These are phyloP conservation scores for Sclerotiophoma versabilis DNA, from an alignment of 2,329 filamentous ascomycete genomes.

Conservation along the genomic window DNA sequence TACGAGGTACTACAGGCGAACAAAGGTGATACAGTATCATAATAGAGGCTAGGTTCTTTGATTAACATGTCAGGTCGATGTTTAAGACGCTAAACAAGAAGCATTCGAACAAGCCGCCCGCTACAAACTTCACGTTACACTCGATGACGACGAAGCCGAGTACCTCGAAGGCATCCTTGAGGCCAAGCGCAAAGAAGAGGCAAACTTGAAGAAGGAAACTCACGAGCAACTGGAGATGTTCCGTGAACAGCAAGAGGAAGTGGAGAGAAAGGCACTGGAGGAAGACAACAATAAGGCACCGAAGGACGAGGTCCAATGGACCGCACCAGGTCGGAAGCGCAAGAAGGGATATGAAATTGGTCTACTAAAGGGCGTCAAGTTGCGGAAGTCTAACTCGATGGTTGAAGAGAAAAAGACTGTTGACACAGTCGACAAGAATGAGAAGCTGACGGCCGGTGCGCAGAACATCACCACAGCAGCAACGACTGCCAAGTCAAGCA, in stretches of 20 bases:
- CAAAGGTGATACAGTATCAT: conserved; percentile 64
- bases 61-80: conserved; percentile 45
- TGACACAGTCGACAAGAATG: conserved; percentile 2
- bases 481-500: conserved; percentile 7
- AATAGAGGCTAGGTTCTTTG: neutral
- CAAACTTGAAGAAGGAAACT: conserved; percentile 64
- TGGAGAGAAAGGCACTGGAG: conserved; percentile 58
- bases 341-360: conserved; percentile 54
- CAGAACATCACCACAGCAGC: neutral
- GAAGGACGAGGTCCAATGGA: conserved; percentile 59
- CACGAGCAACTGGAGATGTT: conserved; percentile 66
- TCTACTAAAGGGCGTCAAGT: conserved; percentile 53
- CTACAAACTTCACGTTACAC: conserved; percentile 77
- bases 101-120: conserved; percentile 78
- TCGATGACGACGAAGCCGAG: conserved; percentile 81
- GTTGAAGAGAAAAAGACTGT: conserved; percentile 19
- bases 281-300: conserved; percentile 47
- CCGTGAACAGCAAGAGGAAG: conserved; percentile 65
- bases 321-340: conserved; percentile 58
- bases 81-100: conserved; percentile 80
- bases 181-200: conserved; percentile 63
- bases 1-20: conserved; percentile 82
- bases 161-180: conserved; percentile 71
- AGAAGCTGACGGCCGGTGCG: neutral
- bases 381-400: conserved; percentile 47